These are phyloP conservation scores for Hypoxylon intermedium DNA, from an alignment of 495 filamentous ascomycete genomes.

Conservation along the genomic window DNA sequence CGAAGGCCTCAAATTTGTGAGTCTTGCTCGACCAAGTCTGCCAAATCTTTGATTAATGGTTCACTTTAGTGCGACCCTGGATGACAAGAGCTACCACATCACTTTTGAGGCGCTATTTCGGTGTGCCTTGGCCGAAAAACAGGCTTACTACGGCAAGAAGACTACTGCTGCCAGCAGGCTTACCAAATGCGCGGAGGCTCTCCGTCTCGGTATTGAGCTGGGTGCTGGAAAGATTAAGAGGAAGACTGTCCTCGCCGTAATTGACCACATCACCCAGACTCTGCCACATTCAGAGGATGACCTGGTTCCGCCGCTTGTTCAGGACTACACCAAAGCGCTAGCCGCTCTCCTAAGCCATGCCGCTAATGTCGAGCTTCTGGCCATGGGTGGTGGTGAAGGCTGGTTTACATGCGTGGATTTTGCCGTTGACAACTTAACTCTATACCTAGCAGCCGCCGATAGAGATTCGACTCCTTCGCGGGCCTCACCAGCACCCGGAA, in stretches of 20 bases:
- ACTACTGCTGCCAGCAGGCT: conserved; percentile 66
- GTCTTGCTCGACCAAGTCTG: conserved; percentile 26
- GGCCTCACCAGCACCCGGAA: conserved; percentile 52
- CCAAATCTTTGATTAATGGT: conserved; percentile 26
- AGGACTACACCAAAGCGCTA: conserved; percentile 81
- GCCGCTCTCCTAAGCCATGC: conserved; percentile 70
- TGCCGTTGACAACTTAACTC: conserved; percentile 62
- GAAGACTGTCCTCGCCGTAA: conserved; percentile 77
- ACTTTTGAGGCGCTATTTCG: conserved; percentile 84
- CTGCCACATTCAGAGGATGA: conserved; percentile 67
- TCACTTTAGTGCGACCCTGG: conserved; percentile 43
- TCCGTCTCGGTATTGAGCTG: conserved; percentile 73
- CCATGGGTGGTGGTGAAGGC: conserved; percentile 54
- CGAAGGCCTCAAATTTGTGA: conserved; percentile 64
- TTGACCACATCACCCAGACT: conserved; percentile 81
- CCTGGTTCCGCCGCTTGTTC: conserved; percentile 73
- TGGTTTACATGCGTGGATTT: conserved; percentile 77
- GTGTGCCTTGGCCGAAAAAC: conserved; percentile 69
- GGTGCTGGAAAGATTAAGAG: conserved; percentile 70
- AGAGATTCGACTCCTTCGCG: conserved; percentile 43
- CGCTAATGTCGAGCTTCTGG: conserved; percentile 80
- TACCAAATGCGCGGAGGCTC: conserved; percentile 70
- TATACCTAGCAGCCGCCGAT: conserved; percentile 50
- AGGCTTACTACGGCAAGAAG: conserved; percentile 62
- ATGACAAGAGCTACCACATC: conserved; percentile 78